Percentiles rank a stretch among this genome's conserved stretches.
Evolutionary conservation across 371 early-diverging fungal genomes (phyloP).

Genomic region (Mucor sp.): DNA sequence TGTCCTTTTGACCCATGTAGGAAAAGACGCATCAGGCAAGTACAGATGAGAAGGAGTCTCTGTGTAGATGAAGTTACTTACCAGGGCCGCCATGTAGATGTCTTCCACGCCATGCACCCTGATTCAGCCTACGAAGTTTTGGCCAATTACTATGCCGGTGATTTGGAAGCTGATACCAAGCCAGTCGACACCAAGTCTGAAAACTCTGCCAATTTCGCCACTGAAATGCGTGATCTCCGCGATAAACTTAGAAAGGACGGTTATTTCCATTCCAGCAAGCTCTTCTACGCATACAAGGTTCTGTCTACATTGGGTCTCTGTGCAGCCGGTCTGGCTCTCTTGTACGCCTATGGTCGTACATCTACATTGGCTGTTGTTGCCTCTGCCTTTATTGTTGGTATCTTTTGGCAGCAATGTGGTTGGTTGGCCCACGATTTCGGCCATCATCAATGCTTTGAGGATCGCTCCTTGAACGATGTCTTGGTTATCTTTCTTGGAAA

Average conservation of each 20-base stretch:
- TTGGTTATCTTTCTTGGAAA: constrained; percentile 78
- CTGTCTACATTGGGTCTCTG: constrained; percentile 59
- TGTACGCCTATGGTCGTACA: constrained; percentile 56
- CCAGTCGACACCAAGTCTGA: constrained; percentile 4
- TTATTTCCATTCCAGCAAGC: constrained; percentile 68
- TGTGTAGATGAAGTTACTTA: too few species aligned
- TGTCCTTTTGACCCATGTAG: constrained; percentile 74
- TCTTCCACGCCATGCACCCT: constrained; percentile 87
- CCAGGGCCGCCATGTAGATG: constrained; percentile 49
- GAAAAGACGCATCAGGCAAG: constrained; percentile 82
- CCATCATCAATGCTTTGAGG: constrained; percentile 83
- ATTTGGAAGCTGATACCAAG: constrained; percentile 55
- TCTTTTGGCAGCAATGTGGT: constrained; percentile 89
- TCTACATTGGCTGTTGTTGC: constrained; percentile 57
- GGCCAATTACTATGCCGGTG: constrained; percentile 81
- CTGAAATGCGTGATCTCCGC: constrained; percentile 71
- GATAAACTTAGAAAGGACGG: constrained; percentile 60
- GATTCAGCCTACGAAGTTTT: constrained; percentile 69
- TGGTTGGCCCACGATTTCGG: constrained; percentile 90
- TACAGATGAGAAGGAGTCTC: neutral
- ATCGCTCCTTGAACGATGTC: constrained; percentile 65
- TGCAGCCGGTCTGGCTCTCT: constrained; percentile 52
- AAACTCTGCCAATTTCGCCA: constrained; percentile 44
- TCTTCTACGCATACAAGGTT: constrained; percentile 71
- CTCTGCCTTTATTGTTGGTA: constrained; percentile 66